A percentile compares a stretch with the other conserved stretches of the same genome.
Evolutionary conservation across 495 filamentous ascomycete genomes (phyloP).

Genomic region (Tricharina praecox): DNA sequence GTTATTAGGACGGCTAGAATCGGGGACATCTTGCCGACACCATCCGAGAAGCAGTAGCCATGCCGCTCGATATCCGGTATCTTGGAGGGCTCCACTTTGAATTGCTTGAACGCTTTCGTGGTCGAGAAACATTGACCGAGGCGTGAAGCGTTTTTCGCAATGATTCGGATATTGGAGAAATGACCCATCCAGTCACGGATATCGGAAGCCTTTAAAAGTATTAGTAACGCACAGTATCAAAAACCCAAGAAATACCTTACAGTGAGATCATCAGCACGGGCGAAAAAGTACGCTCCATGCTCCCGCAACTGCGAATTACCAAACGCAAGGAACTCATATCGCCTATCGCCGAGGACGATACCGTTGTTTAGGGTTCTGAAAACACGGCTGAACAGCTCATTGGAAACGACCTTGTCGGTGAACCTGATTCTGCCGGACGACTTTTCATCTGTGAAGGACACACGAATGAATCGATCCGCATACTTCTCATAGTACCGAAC

Average conservation of each 20-base stretch:
- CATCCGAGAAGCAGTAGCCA: conserved; percentile 66
- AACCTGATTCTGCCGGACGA: conserved; percentile 39
- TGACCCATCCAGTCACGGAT: conserved; percentile 89
- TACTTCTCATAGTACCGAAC: conserved; percentile 50
- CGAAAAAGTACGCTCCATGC: conserved; percentile 80
- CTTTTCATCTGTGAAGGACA: conserved; percentile 79
- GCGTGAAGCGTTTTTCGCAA: conserved; percentile 74
- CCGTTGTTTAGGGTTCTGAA: conserved; percentile 56
- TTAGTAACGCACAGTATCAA: not conserved
- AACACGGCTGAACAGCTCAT: conserved; percentile 60
- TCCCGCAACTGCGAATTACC: conserved; percentile 93
- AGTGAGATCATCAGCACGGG: conserved; percentile 40
- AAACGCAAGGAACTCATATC: conserved; percentile 82
- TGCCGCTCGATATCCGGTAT: conserved; percentile 49
- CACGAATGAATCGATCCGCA: conserved; percentile 72
- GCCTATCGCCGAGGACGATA: conserved; percentile 61
- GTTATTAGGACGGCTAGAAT: conserved; percentile 56
- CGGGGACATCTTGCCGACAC: conserved; percentile 78
- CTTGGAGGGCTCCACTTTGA: conserved; percentile 29
- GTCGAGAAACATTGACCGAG: conserved; percentile 94
- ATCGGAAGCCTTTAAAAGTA: conserved; percentile 28
- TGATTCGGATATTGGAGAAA: conserved; percentile 55
- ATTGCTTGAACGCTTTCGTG: conserved; percentile 47
- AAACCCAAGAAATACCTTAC: conserved; percentile 26
- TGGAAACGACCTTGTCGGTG: conserved; percentile 37